These are phyloP conservation scores for Triticum turgidum DNA, from an alignment of 176 grass and related monocot species.

Conservation along the genomic window DNA sequence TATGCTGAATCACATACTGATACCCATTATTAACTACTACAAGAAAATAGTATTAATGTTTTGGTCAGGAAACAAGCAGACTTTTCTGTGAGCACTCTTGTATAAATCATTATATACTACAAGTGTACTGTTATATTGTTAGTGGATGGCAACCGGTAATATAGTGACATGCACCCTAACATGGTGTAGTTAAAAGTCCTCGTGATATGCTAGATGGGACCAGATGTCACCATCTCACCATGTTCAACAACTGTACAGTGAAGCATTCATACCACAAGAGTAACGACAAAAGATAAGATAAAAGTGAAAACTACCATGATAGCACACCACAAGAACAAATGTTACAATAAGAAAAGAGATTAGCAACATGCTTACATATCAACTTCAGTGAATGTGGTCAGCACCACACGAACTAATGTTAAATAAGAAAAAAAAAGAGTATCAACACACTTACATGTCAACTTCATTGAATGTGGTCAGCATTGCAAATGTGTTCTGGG, in stretches of 20 bases:
- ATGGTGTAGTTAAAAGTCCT: not conserved
- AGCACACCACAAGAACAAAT: not conserved
- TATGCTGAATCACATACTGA: not conserved
- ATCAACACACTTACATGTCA: slow-evolving; percentile 68
- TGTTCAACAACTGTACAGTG: not conserved
- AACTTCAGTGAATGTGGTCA: slow-evolving; percentile 93
- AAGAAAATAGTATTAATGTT: not conserved
- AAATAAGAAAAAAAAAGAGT: not conserved
- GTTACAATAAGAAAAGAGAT: not conserved
- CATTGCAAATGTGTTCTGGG: slow-evolving; percentile 98
- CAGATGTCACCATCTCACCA: slow-evolving; percentile 8
- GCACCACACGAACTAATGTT: not conserved
- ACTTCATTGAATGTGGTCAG: slow-evolving; percentile 99
- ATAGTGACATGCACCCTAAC: not conserved
- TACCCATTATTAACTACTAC: not conserved
- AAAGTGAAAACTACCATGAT: not conserved
- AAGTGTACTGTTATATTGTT: not conserved
- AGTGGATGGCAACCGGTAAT: not conserved
- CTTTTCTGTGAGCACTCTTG: not conserved
- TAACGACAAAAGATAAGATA: not conserved
- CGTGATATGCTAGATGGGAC: not conserved
- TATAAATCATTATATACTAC: not conserved
- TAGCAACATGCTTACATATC: slow-evolving; percentile 67
- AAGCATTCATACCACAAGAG: not conserved
- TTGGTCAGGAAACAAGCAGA: not conserved